Percentiles rank a stretch among this genome's conserved stretches.
Conservation (phyloP, 2,329 filamentous ascomycete genomes). For the Aspergillus oerlinghausenensis region DNA sequence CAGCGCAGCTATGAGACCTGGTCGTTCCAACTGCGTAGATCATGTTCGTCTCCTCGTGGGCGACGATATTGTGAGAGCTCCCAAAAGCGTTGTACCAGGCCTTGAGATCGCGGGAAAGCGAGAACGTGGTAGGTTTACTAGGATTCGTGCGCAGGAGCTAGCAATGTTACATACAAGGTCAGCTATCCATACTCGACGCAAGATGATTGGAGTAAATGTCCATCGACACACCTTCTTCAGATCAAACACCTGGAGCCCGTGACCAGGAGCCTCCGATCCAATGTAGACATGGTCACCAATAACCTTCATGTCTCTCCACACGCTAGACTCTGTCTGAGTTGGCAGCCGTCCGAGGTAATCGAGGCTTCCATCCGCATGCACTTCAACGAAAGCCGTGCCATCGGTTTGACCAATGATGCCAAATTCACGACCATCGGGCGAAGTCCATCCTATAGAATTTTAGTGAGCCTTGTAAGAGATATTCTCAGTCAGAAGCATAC, state of each 20-base stretch:
- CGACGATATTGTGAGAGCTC: slow-evolving; percentile 18
- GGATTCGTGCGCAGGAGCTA: slow-evolving; percentile 1
- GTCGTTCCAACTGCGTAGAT: slow-evolving; percentile 15
- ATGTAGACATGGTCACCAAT: slow-evolving; percentile 15
- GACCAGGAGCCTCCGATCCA: slow-evolving; percentile 13
- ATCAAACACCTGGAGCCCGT: slow-evolving; percentile 17
- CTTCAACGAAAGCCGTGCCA: slow-evolving; percentile 14
- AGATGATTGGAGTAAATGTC: not conserved
- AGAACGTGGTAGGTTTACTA: slow-evolving; percentile 9
- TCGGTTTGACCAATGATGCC: slow-evolving; percentile 16
- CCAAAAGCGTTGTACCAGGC: slow-evolving; percentile 16
- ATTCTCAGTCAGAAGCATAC: slow-evolving; percentile 1
- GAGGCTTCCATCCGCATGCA: slow-evolving; percentile 12
- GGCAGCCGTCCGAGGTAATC: slow-evolving; percentile 14
- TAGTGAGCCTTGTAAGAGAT: not conserved
- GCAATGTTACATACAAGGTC: not conserved
- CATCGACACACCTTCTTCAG: slow-evolving; percentile 11
- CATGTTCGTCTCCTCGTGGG: slow-evolving; percentile 13
- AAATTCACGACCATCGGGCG: slow-evolving; percentile 13
- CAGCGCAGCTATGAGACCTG: slow-evolving; percentile 10
- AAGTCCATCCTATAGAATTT: slow-evolving; percentile 10
- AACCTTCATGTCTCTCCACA: slow-evolving; percentile 16
- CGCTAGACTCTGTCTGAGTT: slow-evolving; percentile 10
- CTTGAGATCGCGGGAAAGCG: slow-evolving; percentile 7
- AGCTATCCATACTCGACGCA: not conserved